Evolutionary conservation across 768 basidiomycete genomes (phyloP).

Genomic region (Rhodotorula diobovata): DNA sequence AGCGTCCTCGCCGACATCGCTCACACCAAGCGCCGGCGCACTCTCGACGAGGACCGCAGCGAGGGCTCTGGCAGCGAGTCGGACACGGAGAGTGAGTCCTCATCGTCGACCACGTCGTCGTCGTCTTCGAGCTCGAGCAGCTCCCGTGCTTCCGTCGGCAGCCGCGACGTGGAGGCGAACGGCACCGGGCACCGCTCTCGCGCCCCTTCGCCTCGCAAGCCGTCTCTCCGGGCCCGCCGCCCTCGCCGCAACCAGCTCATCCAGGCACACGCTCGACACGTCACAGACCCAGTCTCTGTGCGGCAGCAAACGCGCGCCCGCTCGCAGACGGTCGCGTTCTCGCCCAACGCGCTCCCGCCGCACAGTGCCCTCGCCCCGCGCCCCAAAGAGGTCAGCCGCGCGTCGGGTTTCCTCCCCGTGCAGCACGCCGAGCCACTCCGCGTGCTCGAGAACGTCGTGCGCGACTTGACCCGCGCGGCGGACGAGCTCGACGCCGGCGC

Average conservation of each 20-base stretch:
- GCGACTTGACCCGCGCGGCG: background rate
- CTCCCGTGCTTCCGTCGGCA: too few relatives aligned
- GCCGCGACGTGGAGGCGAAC: background rate
- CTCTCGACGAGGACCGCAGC: background rate
- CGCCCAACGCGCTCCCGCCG: background rate
- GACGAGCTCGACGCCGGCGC: conserved; percentile 1
- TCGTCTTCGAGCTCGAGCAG: background rate
- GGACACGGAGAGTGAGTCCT: background rate
- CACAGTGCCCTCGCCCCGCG: background rate
- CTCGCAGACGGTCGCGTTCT: background rate
- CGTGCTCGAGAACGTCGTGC: background rate
- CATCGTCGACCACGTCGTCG: background rate
- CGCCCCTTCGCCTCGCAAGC: too few relatives aligned
- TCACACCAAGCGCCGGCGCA: background rate
- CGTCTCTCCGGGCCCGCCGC: too few relatives aligned
- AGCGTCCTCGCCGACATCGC: conserved; percentile 12
- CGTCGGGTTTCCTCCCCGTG: background rate
- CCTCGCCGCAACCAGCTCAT: background rate
- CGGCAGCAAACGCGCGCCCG: background rate
- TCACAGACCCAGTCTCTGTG: background rate
- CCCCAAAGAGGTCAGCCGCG: background rate
- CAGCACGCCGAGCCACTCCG: background rate
- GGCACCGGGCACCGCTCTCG: too few relatives aligned
- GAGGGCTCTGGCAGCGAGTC: background rate
- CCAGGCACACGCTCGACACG: background rate